These are phyloP conservation scores for Globisporangium nodosum DNA, from an alignment of 352 stramenopile species.

Conservation along the genomic window DNA sequence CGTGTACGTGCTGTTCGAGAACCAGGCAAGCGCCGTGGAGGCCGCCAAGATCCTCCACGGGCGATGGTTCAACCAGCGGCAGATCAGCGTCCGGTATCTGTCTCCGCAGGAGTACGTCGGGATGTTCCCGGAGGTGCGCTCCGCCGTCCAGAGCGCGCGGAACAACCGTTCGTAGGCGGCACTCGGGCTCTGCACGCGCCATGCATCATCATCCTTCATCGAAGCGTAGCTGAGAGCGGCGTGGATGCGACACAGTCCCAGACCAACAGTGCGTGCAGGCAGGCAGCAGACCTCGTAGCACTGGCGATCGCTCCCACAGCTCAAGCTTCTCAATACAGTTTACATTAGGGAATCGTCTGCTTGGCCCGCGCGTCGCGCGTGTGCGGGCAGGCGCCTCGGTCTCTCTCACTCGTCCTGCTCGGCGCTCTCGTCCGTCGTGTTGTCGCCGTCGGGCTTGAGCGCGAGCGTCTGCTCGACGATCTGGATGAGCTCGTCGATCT, in stretches of 20 bases:
- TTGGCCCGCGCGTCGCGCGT: too few relatives aligned
- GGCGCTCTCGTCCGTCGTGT: conserved; percentile 19
- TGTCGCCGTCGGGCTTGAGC: conserved; percentile 22
- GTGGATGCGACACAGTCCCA: too few relatives aligned
- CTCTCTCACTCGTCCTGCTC: conserved; percentile 11
- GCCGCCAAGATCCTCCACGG: conserved; percentile 78
- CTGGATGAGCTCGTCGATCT: conserved; percentile 70
- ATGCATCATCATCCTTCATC: background rate
- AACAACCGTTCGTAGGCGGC: conserved; percentile 21
- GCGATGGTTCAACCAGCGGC: conserved; percentile 88
- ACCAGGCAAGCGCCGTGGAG: conserved; percentile 36
- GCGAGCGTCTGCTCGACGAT: conserved; percentile 67
- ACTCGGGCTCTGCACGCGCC: background rate
- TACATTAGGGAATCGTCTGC: background rate
- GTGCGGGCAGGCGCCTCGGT: background rate
- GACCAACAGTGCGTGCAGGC: background rate
- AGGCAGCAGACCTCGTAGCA: background rate
- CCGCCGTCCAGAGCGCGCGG: conserved; percentile 55
- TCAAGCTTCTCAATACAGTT: conserved; percentile 5
- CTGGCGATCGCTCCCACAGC: background rate
- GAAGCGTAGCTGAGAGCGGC: background rate
- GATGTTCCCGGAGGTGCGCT: conserved; percentile 79
- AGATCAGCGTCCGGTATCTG: conserved; percentile 86
- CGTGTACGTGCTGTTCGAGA: conserved; percentile 86
- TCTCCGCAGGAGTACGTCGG: conserved; percentile 85